Evolutionary conservation across 768 basidiomycete genomes (phyloP), one percentile per base, ranked within the genome.

Genomic region (Boletus sp.): DNA sequence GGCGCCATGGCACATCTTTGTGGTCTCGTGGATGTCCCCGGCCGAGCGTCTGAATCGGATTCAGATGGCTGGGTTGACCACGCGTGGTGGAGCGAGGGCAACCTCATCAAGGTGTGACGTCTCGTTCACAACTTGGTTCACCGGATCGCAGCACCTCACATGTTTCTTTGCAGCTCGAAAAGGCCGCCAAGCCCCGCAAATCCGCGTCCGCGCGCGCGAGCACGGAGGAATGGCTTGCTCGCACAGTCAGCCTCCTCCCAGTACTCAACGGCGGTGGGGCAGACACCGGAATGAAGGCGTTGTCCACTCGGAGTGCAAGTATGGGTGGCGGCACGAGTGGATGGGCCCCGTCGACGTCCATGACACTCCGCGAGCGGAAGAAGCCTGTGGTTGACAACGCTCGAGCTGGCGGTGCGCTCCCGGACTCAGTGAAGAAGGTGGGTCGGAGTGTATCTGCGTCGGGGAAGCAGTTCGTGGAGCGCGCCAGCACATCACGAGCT

Each of bases 1-100:
- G 96, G 89, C 0, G 79, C 87, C 0, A 83, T 93, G 81, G 89
- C 93, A 0, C 89, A 93, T 66, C 69, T 96, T 2, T 73, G 75
- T 9, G 95, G 94, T 4, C 71, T 98, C 21, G 76, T 75, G 1
- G 66, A 59, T 43, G 19, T 47, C 30, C 33, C 49, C 15, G 46
- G 51, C 27, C 39, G 46, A 29, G 17, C 25, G 9, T 2, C 7
- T 2, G 8, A 5, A 4, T 30, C 27, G 1, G 25, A 42, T 8
- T 10, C 34, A 1, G 54, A 47, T n/a, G 49, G n/a, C 11, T 64
- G 64, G 57, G 74, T 79, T 19, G 72, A 82, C 35, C 60, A 39
- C 0, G 60, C 65, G 8, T 92, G 90, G 90, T 93, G 90, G 90
- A 72, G 59, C 47, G 50, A 78, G 7, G 76, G 79, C 15, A 87